Evolutionary conservation across 805 yeast species (phyloP).

Genomic region (Starmera amethionina): DNA sequence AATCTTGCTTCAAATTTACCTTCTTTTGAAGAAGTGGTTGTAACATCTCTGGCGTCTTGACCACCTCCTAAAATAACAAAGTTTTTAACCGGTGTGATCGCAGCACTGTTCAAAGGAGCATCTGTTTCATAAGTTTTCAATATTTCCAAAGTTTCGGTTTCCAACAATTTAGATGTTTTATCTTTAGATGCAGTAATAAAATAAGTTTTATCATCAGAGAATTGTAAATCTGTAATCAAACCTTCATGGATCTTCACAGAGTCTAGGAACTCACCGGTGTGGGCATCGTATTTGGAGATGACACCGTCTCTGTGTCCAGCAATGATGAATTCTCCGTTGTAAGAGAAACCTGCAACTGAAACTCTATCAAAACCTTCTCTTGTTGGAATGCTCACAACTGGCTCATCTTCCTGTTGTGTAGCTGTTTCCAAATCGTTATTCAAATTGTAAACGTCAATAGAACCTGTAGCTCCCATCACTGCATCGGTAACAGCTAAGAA

Average conservation of each 20-base stretch:
- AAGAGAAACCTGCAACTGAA: slow-evolving; percentile 82
- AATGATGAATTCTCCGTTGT: slow-evolving; percentile 61
- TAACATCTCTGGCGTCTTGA: slow-evolving; percentile 97
- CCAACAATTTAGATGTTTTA: slow-evolving; percentile 69
- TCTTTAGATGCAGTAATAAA: slow-evolving; percentile 92
- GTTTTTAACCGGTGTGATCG: slow-evolving; percentile 88
- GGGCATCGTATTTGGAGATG: slow-evolving; percentile 69
- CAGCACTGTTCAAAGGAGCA: slow-evolving; percentile 92
- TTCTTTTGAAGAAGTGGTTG: slow-evolving; percentile 88
- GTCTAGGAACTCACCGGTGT: slow-evolving; percentile 59
- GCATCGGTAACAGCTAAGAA: slow-evolving; percentile 77
- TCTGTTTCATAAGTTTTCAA: slow-evolving; percentile 76
- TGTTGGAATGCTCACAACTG: slow-evolving; percentile 51
- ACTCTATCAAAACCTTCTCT: slow-evolving; percentile 52
- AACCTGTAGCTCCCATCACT: slow-evolving; percentile 84
- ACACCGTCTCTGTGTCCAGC: slow-evolving; percentile 86
- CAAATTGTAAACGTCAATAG: slow-evolving; percentile 58
- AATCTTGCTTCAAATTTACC: slow-evolving; percentile 97
- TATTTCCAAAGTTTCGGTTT: slow-evolving; percentile 63
- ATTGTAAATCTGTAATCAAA: slow-evolving; percentile 81
- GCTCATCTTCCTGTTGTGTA: slow-evolving; percentile 39
- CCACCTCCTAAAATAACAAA: slow-evolving; percentile 96
- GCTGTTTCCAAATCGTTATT: slow-evolving; percentile 32
- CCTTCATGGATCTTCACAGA: slow-evolving; percentile 64
- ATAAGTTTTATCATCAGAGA: slow-evolving; percentile 77